phyloP scores from a whole-genome alignment of 805 yeast species.

The Lachancea thermotolerans region DNA sequence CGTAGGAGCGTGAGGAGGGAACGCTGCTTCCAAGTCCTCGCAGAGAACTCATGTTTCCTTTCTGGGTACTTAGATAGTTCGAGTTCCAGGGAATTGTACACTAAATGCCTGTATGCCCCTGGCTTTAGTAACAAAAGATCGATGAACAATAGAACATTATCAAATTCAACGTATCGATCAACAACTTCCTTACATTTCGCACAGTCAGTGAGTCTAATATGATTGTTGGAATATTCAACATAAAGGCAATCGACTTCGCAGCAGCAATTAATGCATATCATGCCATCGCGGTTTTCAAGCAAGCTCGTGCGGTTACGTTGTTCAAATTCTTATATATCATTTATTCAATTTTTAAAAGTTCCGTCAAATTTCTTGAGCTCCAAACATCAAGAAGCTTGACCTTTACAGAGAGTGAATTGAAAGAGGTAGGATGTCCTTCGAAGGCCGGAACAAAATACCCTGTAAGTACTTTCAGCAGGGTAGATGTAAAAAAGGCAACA shows the following conservation, averaged over 20 bases:
- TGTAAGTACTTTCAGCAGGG: conserved; percentile 42
- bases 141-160: conserved; percentile 72
- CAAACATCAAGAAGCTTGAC: not conserved
- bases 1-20: conserved; percentile 5
- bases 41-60: conserved; percentile 5
- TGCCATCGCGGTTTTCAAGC: conserved; percentile 21
- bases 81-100: conserved; percentile 53
- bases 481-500: conserved; percentile 37
- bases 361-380: not conserved
- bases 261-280: conserved; percentile 92
- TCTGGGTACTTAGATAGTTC: conserved; percentile 14
- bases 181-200: conserved; percentile 63
- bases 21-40: conserved; percentile 1
- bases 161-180: conserved; percentile 89
- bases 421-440: conserved; percentile 4
- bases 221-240: conserved; percentile 66
- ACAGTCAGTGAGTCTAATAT: conserved; percentile 76
- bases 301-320: no score
- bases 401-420: not conserved
- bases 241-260: conserved; percentile 57
- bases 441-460: conserved; percentile 25
- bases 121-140: conserved; percentile 80
- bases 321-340: no score
- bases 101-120: conserved; percentile 81
- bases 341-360: not conserved